Conservation (phyloP, 2,329 filamentous ascomycete species). For the Curvularia sp. region DNA sequence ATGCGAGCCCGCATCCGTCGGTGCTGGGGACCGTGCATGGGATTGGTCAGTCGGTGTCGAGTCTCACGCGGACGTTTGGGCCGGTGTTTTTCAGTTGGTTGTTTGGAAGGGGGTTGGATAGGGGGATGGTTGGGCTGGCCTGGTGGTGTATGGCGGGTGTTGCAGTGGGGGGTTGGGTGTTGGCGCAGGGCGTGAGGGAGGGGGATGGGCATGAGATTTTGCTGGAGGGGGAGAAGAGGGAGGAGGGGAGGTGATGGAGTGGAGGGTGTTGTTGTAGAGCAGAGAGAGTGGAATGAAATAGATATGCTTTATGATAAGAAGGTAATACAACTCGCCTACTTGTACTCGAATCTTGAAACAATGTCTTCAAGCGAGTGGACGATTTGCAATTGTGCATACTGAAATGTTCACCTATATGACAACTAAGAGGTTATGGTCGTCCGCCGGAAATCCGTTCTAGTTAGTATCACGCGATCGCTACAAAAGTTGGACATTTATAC, state of each 20-base stretch:
- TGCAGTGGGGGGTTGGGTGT: constrained; percentile 58
- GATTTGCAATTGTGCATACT: no score
- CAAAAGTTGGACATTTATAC: no score
- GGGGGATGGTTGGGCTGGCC: constrained; percentile 64
- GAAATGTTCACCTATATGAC: no score
- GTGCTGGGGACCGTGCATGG: constrained; percentile 65
- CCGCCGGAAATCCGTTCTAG: no score
- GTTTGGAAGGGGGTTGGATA: constrained; percentile 65
- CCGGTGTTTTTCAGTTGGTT: constrained; percentile 66
- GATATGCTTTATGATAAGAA: not conserved
- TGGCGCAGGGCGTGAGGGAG: constrained; percentile 65
- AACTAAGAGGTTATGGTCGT: no score
- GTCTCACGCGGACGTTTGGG: constrained; percentile 65
- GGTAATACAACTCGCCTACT: no score
- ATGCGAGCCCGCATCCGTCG: constrained; percentile 61
- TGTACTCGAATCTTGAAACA: no score
- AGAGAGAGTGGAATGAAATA: not conserved
- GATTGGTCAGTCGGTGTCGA: constrained; percentile 65
- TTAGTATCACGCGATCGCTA: no score
- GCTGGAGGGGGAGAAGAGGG: constrained; percentile 56
- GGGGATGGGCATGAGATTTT: constrained; percentile 71
- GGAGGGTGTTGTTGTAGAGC: not conserved
- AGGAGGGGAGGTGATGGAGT: not conserved
- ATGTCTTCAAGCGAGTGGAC: no score
- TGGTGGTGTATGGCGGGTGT: constrained; percentile 64